Evolutionary conservation across 2,329 filamentous ascomycete species (phyloP), one percentile per base, ranked within the genome.

Genomic region (Albophoma yamanashiensis): DNA sequence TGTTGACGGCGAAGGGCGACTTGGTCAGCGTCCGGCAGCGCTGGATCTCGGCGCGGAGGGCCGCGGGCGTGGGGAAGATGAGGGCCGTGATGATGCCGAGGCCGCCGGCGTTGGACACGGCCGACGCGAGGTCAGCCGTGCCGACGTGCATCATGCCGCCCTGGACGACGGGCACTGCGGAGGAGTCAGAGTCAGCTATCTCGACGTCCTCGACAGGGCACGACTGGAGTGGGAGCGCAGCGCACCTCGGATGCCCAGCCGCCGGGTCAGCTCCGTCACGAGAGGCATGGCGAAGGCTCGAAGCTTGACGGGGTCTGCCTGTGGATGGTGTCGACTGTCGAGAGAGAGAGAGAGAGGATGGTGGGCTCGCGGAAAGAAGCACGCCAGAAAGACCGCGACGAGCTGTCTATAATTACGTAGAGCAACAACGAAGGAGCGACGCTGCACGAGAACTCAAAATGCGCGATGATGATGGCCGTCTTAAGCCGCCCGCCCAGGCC

Each of bases 11-110:
- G 74, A 99, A 97, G 22, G 90, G 90, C 65, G 85, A 82, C 63
- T 80, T 79, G 60, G 90, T 94, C 79, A 97, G 85, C 64, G 81
- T 84, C 67, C 87, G 88, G 81, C 91, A 96, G 77, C 85, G 87
- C 64, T 84, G 88, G 76, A 99, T 99, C 79, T 99, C 94, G 71
- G 90, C 89, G 74, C 93, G 92, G 60, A 99, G 87, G 71, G 91
- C 92, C 74, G 92, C 90, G 56, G 94, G 93, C 20, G 89, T 89
- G 40, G 94, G 90, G 83, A 96, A 95, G 59, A 95, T 97, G 70
- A 97, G 86, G 56, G 89, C 90, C 38, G 90, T 94, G 74, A 94
- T 82, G 71, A 94, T 86, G 69, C 90, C 90, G 59, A 94, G 80
- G 56, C 89, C 90, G 65, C 90, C 90, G n/a, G 89, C 88, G 74